Base-by-base conservation (phyloP, 176 grass and related monocot species). In the Carex kokanica region DNA sequence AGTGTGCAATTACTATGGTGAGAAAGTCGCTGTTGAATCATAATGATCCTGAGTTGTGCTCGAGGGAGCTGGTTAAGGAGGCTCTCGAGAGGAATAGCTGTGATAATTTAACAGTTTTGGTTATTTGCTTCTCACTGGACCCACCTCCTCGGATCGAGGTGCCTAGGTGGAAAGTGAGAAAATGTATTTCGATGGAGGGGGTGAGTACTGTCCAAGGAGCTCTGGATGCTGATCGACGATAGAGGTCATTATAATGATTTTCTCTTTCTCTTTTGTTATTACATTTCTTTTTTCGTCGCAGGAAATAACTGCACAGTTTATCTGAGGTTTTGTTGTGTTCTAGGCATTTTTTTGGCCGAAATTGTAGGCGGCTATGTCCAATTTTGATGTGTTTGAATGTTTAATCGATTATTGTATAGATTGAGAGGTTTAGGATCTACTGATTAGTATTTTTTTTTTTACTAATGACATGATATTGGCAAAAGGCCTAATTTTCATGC, bases 171-270 rank as follows among this genome's bases (percentile, higher is more conserved):
- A 78, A 88, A 55, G 90, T 92, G 51, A 90, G 95, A 10, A 92
- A 91, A 87, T 94, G 95, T 80, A 97, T 97, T 57, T 97, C 95
- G 0, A 88, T 97, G 88, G 95, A 97, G 80, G 92, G 88, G 1
- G 69, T 97, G 86, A 87, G 94, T 91, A 78, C 84, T 55, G 55
- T 97, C 10, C 92, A 82, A 85, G 95, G 92, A 71, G 95, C 95
- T 84, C 82, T 97, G 45, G 92, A 97, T 60, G 90, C 81, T 85
- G 88, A 94, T 86, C 21, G 40, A 55, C 94, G 85, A 94, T 88
- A 78, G 73, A 78, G 14, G 25, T 78, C 73, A 78, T 56, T 25
- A 8, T 54, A 55, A 55, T 77, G 56, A 32, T 55, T 13, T 13
- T 51, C 3, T 52, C 34, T n/a, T n/a, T 74, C 14, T 51, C 9